These are phyloP conservation scores for Zygosaccharomyces lentus DNA, from an alignment of 805 yeast genomes.

Conservation along the genomic window DNA sequence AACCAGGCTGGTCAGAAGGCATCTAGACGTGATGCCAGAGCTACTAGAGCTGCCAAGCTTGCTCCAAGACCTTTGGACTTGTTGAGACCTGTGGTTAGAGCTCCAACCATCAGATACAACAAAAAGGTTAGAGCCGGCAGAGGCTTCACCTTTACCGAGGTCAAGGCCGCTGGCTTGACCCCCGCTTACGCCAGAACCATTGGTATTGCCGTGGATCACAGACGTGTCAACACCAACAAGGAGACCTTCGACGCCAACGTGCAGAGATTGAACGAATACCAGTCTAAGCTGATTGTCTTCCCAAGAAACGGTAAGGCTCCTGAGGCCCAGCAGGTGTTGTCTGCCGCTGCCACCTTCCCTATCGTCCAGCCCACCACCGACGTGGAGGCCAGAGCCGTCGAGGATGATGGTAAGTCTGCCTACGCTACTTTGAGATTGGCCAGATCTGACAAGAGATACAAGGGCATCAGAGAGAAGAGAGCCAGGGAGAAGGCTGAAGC, in stretches of 20 bases:
- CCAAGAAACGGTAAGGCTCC: conserved; percentile 85
- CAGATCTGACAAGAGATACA: conserved; percentile 88
- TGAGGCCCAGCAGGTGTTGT: conserved; percentile 72
- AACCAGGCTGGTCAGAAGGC: conserved; percentile 99
- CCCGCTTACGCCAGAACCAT: conserved; percentile 95
- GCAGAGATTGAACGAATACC: conserved; percentile 94
- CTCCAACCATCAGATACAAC: conserved; percentile 98
- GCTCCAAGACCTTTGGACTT: conserved; percentile 98
- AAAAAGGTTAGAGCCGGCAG: conserved; percentile 99
- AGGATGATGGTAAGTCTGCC: conserved; percentile 70
- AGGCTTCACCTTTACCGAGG: conserved; percentile 97
- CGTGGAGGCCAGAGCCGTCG: conserved; percentile 84
- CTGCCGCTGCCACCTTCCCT: conserved; percentile 84
- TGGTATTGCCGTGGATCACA: conserved; percentile 99
- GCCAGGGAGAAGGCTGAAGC: conserved; percentile 97
- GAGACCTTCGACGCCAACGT: conserved; percentile 95
- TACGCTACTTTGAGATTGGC: conserved; percentile 94
- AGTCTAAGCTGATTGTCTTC: conserved; percentile 91
- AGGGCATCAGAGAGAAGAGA: conserved; percentile 97
- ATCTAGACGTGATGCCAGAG: conserved; percentile 93
- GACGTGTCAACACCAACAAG: conserved; percentile 97
- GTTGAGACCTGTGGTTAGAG: conserved; percentile 96
- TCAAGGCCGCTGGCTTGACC: conserved; percentile 94
- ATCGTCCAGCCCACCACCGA: conserved; percentile 73
- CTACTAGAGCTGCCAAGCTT: conserved; percentile 84